phyloP scores from a whole-genome alignment of 306 rosid species.

The Psophocarpus tetragonolobus region DNA sequence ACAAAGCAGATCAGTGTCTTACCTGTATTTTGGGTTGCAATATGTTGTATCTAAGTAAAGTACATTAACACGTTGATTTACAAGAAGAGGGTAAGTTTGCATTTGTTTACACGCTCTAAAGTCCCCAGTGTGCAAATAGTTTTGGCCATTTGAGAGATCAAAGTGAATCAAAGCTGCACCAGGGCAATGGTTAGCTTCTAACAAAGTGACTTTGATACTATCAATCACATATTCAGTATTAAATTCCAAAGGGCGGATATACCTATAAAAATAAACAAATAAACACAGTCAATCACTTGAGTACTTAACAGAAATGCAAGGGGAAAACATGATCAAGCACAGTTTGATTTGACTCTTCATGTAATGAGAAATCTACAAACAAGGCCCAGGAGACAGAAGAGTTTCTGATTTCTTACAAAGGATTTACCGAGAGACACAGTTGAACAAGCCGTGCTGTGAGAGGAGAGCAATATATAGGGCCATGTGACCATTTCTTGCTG shows the following conservation, averaged over 20 bases:
- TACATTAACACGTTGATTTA: conserved; percentile 48
- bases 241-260: conserved; percentile 49
- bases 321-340: conserved; percentile 1
- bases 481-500: conserved; percentile 60
- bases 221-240: conserved; percentile 42
- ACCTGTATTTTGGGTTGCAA: conserved; percentile 61
- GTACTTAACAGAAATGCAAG: conserved; percentile 14
- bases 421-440: conserved; percentile 55
- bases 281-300: not conserved
- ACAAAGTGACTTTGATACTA: conserved; percentile 52
- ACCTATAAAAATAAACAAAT: conserved; percentile 39
- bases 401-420: conserved; percentile 42
- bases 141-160: conserved; percentile 47
- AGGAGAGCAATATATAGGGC: conserved; percentile 59
- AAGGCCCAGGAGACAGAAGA: not conserved
- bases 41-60: conserved; percentile 62
- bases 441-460: conserved; percentile 48
- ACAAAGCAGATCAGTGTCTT: conserved; percentile 26
- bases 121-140: conserved; percentile 60
- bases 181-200: conserved; percentile 64
- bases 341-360: not conserved
- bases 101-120: conserved; percentile 53
- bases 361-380: conserved; percentile 9
- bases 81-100: conserved; percentile 45
- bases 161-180: conserved; percentile 64